A percentile compares a stretch with the other conserved stretches of the same genome.
These are phyloP conservation scores for Selaginella moellendorffii DNA, from an alignment of 75 land plant species.

Conservation along the genomic window DNA sequence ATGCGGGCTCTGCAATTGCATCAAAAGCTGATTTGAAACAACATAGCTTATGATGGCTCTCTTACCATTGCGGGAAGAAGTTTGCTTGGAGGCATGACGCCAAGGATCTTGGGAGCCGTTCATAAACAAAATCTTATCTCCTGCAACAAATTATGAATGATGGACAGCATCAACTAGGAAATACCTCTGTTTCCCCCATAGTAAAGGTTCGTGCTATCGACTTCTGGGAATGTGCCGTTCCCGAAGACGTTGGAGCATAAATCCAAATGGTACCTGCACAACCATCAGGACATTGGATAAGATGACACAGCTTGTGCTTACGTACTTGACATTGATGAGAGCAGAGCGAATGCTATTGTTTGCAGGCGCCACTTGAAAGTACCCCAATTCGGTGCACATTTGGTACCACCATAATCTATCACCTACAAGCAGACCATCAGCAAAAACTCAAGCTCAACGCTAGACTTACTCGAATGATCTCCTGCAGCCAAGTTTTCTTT, in stretches of 20 bases:
- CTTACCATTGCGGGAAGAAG: slow-evolving; percentile 57
- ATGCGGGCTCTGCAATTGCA: slow-evolving; percentile 88
- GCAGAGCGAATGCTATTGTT: slow-evolving; percentile 83
- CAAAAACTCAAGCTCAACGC: slow-evolving; percentile 16
- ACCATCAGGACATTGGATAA: background rate
- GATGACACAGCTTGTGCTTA: background rate
- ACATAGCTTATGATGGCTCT: no score
- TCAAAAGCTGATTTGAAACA: no score
- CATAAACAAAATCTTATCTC: slow-evolving; percentile 68
- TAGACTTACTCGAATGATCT: no score
- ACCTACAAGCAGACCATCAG: slow-evolving; percentile 14
- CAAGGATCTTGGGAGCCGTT: slow-evolving; percentile 99
- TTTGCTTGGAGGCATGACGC: slow-evolving; percentile 95
- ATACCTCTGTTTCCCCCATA: slow-evolving; percentile 86
- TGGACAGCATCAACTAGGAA: no score
- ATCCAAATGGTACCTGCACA: slow-evolving; percentile 77
- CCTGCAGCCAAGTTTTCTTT: slow-evolving; percentile 28
- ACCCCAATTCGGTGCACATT: slow-evolving; percentile 93
- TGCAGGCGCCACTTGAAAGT: slow-evolving; percentile 85
- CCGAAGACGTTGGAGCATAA: slow-evolving; percentile 90
- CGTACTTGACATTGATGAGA: slow-evolving; percentile 52
- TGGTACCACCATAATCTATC: slow-evolving; percentile 97
- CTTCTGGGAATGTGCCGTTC: slow-evolving; percentile 76
- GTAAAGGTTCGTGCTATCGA: slow-evolving; percentile 67
- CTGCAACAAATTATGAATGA: slow-evolving; percentile 41